phyloP scores from a whole-genome alignment of 148 eudicot species.

The Vaccinium corymbosum region DNA sequence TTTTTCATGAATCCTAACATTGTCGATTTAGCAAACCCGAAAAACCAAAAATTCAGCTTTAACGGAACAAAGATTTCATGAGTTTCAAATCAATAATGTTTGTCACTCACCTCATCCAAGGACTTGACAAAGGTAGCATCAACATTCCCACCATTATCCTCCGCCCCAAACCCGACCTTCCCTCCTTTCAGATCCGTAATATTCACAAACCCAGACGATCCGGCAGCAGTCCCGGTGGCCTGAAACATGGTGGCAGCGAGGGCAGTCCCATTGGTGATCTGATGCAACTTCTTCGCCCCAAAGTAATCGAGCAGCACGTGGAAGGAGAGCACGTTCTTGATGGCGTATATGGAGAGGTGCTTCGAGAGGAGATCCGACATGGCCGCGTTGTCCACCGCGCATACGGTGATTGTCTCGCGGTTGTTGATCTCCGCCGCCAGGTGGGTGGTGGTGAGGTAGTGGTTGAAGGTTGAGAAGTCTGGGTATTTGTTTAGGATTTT shows the following conservation, averaged over 20 bases:
- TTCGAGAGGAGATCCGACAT: slow-evolving; percentile 57
- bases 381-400: slow-evolving; percentile 78
- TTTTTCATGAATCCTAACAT: too few relatives aligned
- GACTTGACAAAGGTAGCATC: slow-evolving; percentile 63
- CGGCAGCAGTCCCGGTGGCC: slow-evolving; percentile 81
- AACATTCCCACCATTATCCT: slow-evolving; percentile 35
- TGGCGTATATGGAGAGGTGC: slow-evolving; percentile 47
- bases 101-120: slow-evolving; percentile 34
- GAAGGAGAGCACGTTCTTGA: slow-evolving; percentile 73
- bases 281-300: slow-evolving; percentile 88
- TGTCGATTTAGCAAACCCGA: too few relatives aligned
- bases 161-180: slow-evolving; percentile 69
- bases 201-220: slow-evolving; percentile 80
- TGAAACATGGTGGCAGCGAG: slow-evolving; percentile 94
- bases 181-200: slow-evolving; percentile 85
- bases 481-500: slow-evolving; percentile 55
- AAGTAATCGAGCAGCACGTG: slow-evolving; percentile 91
- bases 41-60: too few relatives aligned
- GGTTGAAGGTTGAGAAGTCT: slow-evolving; percentile 79
- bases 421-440: slow-evolving; percentile 82
- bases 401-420: slow-evolving; percentile 78
- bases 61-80: too few relatives aligned
- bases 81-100: too few relatives aligned
- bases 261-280: slow-evolving; percentile 76
- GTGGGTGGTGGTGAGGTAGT: slow-evolving; percentile 80